Base-by-base conservation (phyloP, 1,139 yeast genomes). In the Nakaseomyces kungkrabaensis region DNA sequence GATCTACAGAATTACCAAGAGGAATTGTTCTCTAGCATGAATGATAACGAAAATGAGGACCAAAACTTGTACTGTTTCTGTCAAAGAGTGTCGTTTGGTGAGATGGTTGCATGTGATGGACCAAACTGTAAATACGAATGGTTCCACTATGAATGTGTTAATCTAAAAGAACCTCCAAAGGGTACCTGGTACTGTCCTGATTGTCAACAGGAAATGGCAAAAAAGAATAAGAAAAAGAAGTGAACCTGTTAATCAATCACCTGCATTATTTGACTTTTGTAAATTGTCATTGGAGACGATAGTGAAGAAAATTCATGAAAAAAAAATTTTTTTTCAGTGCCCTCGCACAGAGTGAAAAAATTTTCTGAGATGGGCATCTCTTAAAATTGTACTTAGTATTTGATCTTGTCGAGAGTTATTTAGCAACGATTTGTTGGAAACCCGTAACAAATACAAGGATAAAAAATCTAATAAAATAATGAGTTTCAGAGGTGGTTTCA, bases 141-240 rank as follows among this genome's bases (percentile, higher is more conserved):
- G 92, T 84, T 82, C 62, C 92, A 84, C 65, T 83, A 85, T 74
- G 73, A 76, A 52, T 84, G 92, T 72, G 87, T 84, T 48, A 85
- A 85, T 1, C 68, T 83, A 48, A 75, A 77, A 7, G 74, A 77
- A 36, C 85, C 86, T 3, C 89, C 90, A 0, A 78, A 77, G 58
- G 85, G 81, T 47, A 77, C 76, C 54, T 84, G 92, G 92, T 81
- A 77, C 61, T 84, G 92, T 69, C 85, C 88, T 0, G 78, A 76
- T 49, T 81, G 87, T 52, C 53, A 59, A 45, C 68, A 62, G 47
- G 66, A 61, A 42, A 54, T 62, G 55, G 61, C 62, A n/a, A 58
- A 58, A 44, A 59, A 55, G 36, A 56, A 60, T 32, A 46, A 54
- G 49, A 60, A 56, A 45, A 58, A 57, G 50, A 62, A 61, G 51